These are phyloP conservation scores for Colletotrichum lini DNA, from an alignment of 2,329 filamentous ascomycete species.

Conservation along the genomic window DNA sequence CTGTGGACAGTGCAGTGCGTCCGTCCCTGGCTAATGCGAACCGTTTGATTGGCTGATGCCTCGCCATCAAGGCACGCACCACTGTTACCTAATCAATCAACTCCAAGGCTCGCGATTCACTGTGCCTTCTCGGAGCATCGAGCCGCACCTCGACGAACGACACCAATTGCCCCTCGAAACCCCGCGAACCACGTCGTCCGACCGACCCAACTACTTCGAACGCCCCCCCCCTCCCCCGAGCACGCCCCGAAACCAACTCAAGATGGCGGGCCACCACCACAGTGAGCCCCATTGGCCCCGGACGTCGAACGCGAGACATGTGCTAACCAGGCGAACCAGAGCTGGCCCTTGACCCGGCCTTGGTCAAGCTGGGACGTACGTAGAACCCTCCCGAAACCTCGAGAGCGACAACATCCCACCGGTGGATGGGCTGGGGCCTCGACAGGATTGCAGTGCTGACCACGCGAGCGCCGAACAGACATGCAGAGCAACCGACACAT, in stretches of 20 bases:
- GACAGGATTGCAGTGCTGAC: conserved; percentile 41
- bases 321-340: conserved; percentile 49
- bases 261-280: conserved; percentile 44
- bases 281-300: conserved; percentile 37
- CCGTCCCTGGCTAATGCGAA: not conserved
- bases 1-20: not conserved
- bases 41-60: conserved; percentile 16
- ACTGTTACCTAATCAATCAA: conserved; percentile 31
- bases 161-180: conserved; percentile 5
- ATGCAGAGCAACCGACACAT: conserved; percentile 89
- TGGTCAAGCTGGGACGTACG: conserved; percentile 63
- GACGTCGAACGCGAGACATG: not conserved
- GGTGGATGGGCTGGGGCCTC: not conserved
- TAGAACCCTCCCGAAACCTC: conserved; percentile 39
- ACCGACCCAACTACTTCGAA: not conserved
- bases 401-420: not conserved
- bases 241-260: not conserved
- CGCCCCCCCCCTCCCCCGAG: not conserved
- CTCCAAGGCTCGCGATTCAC: conserved; percentile 20
- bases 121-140: conserved; percentile 17
- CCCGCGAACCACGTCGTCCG: conserved; percentile 16
- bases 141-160: conserved; percentile 26
- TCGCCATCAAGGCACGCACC: conserved; percentile 6
- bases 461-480: conserved; percentile 64
- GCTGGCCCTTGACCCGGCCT: conserved; percentile 62